A percentile compares a stretch with the other conserved stretches of the same genome.
phyloP scores from a whole-genome alignment of 331 rosid genomes.

The Malus hybrid region DNA sequence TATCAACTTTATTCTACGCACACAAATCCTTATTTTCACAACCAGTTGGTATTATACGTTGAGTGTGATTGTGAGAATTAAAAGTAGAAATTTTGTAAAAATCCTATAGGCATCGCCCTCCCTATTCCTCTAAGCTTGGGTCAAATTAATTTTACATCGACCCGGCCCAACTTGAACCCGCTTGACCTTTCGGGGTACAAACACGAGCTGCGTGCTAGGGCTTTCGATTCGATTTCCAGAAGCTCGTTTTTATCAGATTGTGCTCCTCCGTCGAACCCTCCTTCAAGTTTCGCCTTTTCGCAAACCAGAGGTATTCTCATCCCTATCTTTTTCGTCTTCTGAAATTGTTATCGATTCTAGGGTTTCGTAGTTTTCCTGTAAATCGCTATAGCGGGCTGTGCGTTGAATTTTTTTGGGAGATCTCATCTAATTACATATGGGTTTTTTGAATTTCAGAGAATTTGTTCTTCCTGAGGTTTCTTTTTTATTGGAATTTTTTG shows the following conservation, averaged over 20 bases:
- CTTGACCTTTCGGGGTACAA: slow-evolving; percentile 3
- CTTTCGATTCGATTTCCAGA: not conserved
- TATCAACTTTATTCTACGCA: too few relatives aligned
- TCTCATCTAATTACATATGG: not conserved
- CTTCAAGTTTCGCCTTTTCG: not conserved
- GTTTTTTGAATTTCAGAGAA: not conserved
- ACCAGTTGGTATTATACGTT: too few relatives aligned
- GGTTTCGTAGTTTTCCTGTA: not conserved
- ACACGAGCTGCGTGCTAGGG: not conserved
- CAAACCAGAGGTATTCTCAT: not conserved
- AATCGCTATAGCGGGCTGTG: not conserved
- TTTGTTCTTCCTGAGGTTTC: not conserved
- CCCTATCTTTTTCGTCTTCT: not conserved
- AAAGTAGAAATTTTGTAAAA: too few relatives aligned
- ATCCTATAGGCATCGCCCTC: too few relatives aligned
- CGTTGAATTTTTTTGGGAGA: not conserved
- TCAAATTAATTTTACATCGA: not conserved
- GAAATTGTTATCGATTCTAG: not conserved
- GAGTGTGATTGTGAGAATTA: too few relatives aligned
- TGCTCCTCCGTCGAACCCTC: not conserved
- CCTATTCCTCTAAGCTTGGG: not conserved
- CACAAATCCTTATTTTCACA: too few relatives aligned
- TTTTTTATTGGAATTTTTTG: not conserved
- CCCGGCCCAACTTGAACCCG: slow-evolving; percentile 1
- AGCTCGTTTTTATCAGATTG: not conserved